A percentile compares a stretch with the other conserved stretches of the same genome.
These are phyloP conservation scores for Mucor velutinosus DNA, from an alignment of 371 early-diverging fungal genomes.

Conservation along the genomic window DNA sequence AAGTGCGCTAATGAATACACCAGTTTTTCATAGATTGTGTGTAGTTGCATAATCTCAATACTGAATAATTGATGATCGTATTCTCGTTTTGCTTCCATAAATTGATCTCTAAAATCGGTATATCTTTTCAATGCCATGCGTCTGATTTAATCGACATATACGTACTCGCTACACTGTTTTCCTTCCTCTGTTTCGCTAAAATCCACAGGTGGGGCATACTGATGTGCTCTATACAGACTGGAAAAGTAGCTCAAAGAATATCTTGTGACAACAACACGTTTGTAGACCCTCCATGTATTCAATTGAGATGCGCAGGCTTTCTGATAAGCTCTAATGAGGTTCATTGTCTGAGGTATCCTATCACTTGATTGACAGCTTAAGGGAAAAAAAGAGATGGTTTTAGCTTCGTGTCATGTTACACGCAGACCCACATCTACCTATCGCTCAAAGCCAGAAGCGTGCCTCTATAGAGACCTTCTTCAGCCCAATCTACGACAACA, in stretches of 20 bases:
- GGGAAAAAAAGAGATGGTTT: neutral
- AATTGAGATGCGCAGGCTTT: conserved; percentile 43
- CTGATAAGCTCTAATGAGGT: conserved; percentile 55
- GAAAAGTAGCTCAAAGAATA: conserved; percentile 33
- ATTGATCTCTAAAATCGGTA: conserved; percentile 1
- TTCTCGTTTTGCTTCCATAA: neutral
- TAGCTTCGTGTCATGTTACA: conserved; percentile 4
- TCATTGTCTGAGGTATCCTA: conserved; percentile 23
- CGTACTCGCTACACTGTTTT: conserved; percentile 16
- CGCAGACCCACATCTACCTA: conserved; percentile 35
- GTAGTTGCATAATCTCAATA: conserved; percentile 57
- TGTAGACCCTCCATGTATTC: conserved; percentile 41
- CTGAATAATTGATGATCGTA: conserved; percentile 40
- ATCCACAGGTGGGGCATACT: conserved; percentile 31
- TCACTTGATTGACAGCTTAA: neutral
- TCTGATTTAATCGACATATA: neutral
- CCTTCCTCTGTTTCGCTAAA: conserved; percentile 13
- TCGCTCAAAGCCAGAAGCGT: conserved; percentile 56
- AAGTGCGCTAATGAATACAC: conserved; percentile 55
- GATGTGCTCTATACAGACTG: conserved; percentile 19
- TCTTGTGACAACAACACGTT: conserved; percentile 46
- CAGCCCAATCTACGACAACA: conserved; percentile 65
- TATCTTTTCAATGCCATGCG: neutral
- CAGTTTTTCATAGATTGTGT: conserved; percentile 63
- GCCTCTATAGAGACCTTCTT: conserved; percentile 70